These are phyloP conservation scores for Dictyostelium purpureum DNA, from an alignment of 78 protist species.

Conservation along the genomic window DNA sequence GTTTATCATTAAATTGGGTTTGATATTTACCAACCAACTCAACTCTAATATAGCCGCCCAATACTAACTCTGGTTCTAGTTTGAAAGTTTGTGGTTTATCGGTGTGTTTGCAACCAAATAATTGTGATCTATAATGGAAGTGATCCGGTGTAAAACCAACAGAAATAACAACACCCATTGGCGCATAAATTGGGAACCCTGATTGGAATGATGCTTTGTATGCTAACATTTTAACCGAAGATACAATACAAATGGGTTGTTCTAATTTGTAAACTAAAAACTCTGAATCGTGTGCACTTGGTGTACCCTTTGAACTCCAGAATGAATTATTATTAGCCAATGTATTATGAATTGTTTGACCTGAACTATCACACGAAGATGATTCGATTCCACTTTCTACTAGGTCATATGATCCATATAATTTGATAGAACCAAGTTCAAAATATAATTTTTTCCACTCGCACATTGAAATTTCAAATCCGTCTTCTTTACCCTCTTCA, in stretches of 20 bases:
- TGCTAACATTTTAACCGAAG: constrained; percentile 32
- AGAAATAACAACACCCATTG: constrained; percentile 1
- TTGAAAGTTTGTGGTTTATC: constrained; percentile 51
- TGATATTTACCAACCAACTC: constrained; percentile 58
- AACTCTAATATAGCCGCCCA: constrained; percentile 42
- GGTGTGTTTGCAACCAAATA: constrained; percentile 20
- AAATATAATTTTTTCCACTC: constrained; percentile 36
- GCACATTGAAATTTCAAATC: not conserved
- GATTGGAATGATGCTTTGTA: constrained; percentile 52
- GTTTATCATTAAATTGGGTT: constrained; percentile 27
- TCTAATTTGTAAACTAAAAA: constrained; percentile 35
- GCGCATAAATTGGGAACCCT: constrained; percentile 40
- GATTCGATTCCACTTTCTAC: not conserved
- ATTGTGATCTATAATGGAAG: constrained; percentile 35
- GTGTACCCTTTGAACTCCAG: constrained; percentile 51
- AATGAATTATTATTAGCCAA: not conserved
- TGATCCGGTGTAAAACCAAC: constrained; percentile 55
- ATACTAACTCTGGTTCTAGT: constrained; percentile 35
- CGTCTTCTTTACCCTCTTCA: not conserved
- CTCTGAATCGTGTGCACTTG: not conserved
- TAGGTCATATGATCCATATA: constrained; percentile 29
- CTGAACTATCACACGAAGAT: constrained; percentile 17
- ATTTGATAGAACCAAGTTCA: constrained; percentile 40
- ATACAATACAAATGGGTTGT: constrained; percentile 58
- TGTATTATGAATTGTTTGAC: constrained; percentile 56